Evolutionary conservation across 192 early-diverging fungal genomes (phyloP), one percentile per base, ranked within the genome.

Genomic region (Coemansia sp.): DNA sequence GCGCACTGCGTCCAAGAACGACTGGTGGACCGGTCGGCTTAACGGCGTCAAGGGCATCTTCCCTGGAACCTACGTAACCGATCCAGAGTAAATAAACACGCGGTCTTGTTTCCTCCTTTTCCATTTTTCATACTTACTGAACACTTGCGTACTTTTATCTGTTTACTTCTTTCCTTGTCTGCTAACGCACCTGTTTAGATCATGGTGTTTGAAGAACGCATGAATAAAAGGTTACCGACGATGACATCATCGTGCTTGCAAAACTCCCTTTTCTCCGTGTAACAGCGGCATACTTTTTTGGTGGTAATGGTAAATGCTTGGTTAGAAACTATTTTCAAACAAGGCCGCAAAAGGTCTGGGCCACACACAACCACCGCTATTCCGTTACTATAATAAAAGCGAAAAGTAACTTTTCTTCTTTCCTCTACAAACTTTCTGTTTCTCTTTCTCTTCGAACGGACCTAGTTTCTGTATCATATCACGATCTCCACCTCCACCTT

Each of bases 11-110:
- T 78, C 81, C 55, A 60, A 61, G 5, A 82, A 93, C 61, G 91
- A 89, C 53, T 93, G 92, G 92, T 93, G 92, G 92, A 92, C 87
- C 3, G 92, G 92, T 5, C 74, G 59, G n/a, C 61, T 87, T 23
- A 77, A 86, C 55, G 87, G 87, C 8, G 61, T 59, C 3, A 63
- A 67, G n/a, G 90, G 90, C 22, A 73, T 88, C 13, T 92, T 92
- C 68, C 90, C 90, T 59, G 90, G 89, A 63, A 88, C 67, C 55
- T 79, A 79, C 25, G 76, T 79, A 6, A 72, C 37, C 17, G 70
- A 72, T 19, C 70, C 70, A 38, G 57, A 76, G 50, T 75, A 45
- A 58, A 50, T n/a, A 54, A 31, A 9, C 23, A 6, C 34, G 14
- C 13, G 25, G 6, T 23, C 2, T 27, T 25, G 52, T 9, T 54